Evolutionary conservation across 2,329 filamentous ascomycete genomes (phyloP).

Genomic region (Basipetospora chlamydospora): DNA sequence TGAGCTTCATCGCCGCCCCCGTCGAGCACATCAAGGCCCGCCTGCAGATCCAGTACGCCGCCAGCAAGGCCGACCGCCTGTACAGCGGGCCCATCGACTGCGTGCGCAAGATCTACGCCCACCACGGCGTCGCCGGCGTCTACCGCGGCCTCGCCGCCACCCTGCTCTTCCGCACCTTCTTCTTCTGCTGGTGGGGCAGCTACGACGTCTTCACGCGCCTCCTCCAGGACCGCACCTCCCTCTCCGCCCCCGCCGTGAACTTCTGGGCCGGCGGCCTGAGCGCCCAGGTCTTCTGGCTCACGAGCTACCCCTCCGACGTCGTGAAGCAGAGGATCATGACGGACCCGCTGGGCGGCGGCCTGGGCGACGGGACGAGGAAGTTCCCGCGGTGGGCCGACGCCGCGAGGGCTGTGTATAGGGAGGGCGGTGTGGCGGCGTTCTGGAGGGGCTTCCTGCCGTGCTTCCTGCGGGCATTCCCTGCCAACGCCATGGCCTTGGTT

Average conservation of each 20-base stretch:
- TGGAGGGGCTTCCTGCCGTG: slow-evolving; percentile 92
- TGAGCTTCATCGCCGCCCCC: slow-evolving; percentile 83
- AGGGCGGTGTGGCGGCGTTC: slow-evolving; percentile 65
- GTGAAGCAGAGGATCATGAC: slow-evolving; percentile 98
- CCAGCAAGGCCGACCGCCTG: slow-evolving; percentile 58
- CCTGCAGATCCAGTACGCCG: slow-evolving; percentile 85
- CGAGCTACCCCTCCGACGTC: slow-evolving; percentile 81
- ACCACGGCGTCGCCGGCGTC: slow-evolving; percentile 64
- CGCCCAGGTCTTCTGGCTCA: slow-evolving; percentile 90
- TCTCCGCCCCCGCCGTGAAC: slow-evolving; percentile 72
- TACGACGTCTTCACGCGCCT: slow-evolving; percentile 72
- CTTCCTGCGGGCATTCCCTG: slow-evolving; percentile 85
- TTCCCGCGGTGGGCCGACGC: slow-evolving; percentile 72
- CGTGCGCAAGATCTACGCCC: slow-evolving; percentile 49
- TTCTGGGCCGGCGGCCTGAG: slow-evolving; percentile 95
- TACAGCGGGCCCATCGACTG: slow-evolving; percentile 86
- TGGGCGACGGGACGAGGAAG: slow-evolving; percentile 51
- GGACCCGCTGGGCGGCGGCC: slow-evolving; percentile 60
- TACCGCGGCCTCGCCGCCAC: slow-evolving; percentile 81
- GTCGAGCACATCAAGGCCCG: slow-evolving; percentile 93
- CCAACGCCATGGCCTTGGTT: slow-evolving; percentile 85
- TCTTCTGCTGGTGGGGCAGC: slow-evolving; percentile 97
- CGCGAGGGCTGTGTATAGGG: slow-evolving; percentile 58
- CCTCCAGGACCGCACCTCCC: slow-evolving; percentile 49
- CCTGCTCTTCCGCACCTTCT: slow-evolving; percentile 77